These are phyloP conservation scores for Sclerotinia nivalis DNA, from an alignment of 2,329 filamentous ascomycete genomes.

Conservation along the genomic window DNA sequence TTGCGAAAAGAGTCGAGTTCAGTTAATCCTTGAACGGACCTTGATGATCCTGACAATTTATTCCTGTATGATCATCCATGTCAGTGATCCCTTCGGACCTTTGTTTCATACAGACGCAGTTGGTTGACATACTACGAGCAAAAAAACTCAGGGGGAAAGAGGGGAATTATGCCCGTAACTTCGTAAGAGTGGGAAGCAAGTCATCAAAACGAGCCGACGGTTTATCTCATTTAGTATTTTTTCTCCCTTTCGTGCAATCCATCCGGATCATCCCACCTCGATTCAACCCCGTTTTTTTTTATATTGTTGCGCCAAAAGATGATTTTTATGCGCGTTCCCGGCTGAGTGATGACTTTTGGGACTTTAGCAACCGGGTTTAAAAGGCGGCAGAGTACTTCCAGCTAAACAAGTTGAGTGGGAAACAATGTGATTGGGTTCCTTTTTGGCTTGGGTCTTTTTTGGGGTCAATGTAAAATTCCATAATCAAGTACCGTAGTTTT, in stretches of 20 bases:
- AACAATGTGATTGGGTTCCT: not conserved
- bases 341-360: not conserved
- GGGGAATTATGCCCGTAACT: slow-evolving; percentile 22
- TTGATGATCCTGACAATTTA: slow-evolving; percentile 22
- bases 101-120: slow-evolving; percentile 40
- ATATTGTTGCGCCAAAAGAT: slow-evolving; percentile 11
- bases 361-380: not conserved
- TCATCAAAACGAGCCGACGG: slow-evolving; percentile 18
- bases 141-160: slow-evolving; percentile 6
- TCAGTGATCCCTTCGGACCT: slow-evolving; percentile 34
- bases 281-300: slow-evolving; percentile 4
- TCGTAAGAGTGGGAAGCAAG: slow-evolving; percentile 27
- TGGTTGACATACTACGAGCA: slow-evolving; percentile 7
- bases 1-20: slow-evolving; percentile 3
- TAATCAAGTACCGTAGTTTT: slow-evolving; percentile 23
- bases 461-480: slow-evolving; percentile 13
- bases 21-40: slow-evolving; percentile 10
- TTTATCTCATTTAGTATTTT: slow-evolving; percentile 25
- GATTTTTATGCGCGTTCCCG: slow-evolving; percentile 12
- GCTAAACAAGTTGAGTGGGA: not conserved
- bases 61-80: slow-evolving; percentile 32
- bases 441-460: not conserved
- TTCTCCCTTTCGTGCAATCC: slow-evolving; percentile 27
- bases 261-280: slow-evolving; percentile 28
- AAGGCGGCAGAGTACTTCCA: slow-evolving; percentile 10